Conservation (phyloP, 495 filamentous ascomycete species). For the Cryomyces minteri region DNA sequence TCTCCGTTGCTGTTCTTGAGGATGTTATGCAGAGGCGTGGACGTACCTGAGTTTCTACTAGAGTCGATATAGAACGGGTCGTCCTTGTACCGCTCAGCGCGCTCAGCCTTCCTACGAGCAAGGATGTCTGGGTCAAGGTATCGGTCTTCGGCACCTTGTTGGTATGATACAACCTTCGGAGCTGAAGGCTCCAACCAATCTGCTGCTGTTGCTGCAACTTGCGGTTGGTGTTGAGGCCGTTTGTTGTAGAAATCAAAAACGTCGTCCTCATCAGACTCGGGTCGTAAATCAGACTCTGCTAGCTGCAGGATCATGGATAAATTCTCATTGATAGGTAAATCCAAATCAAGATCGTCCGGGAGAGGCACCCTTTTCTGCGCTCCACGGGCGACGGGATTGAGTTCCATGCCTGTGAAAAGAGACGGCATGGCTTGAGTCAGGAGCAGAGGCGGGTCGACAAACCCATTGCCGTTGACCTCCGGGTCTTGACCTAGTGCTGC, state of each 20-base stretch:
- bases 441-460: constrained; percentile 53
- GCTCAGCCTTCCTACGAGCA: constrained; percentile 44
- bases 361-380: constrained; percentile 79
- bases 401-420: constrained; percentile 65
- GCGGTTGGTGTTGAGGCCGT: constrained; percentile 13
- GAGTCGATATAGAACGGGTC: constrained; percentile 86
- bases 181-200: constrained; percentile 19
- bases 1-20: constrained; percentile 47
- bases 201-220: constrained; percentile 28
- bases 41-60: constrained; percentile 26
- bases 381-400: constrained; percentile 72
- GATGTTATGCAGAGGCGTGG: constrained; percentile 55
- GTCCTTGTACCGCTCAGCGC: constrained; percentile 64
- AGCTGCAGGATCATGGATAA: constrained; percentile 42
- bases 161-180: constrained; percentile 39
- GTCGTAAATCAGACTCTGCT: constrained; percentile 32
- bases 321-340: constrained; percentile 64
- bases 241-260: constrained; percentile 59
- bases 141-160: constrained; percentile 32
- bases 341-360: constrained; percentile 53
- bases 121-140: constrained; percentile 44
- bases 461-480: constrained; percentile 27
- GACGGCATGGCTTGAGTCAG: constrained; percentile 76
- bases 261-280: constrained; percentile 36
- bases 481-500: constrained; percentile 46